phyloP scores from a whole-genome alignment of 2,329 filamentous ascomycete genomes.

The Tolypocladium ovalisporum region DNA sequence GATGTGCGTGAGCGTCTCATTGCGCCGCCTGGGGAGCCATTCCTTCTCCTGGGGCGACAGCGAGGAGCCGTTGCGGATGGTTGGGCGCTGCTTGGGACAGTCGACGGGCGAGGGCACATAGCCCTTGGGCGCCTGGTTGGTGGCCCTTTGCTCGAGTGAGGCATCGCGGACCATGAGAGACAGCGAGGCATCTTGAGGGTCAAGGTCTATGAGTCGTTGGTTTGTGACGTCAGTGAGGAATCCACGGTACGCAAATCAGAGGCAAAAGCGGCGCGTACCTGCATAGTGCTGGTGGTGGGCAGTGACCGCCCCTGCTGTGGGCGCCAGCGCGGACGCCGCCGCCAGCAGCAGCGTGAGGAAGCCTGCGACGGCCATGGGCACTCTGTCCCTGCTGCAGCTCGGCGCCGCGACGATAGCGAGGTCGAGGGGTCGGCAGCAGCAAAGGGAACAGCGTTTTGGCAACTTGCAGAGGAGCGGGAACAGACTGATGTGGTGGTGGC shows the following conservation, averaged over 20 bases:
- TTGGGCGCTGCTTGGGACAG: slow-evolving; percentile 61
- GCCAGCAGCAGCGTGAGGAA: not conserved
- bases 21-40: slow-evolving; percentile 64
- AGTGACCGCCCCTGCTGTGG: not conserved
- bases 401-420: not conserved
- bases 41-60: slow-evolving; percentile 59
- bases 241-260: not conserved
- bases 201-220: not conserved
- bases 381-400: not conserved
- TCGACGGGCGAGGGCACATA: slow-evolving; percentile 60
- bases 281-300: not conserved
- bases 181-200: slow-evolving; percentile 2
- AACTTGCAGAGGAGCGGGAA: not conserved
- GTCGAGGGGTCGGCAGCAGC: not conserved
- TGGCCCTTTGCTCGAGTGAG: slow-evolving; percentile 14
- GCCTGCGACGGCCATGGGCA: not conserved
- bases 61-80: slow-evolving; percentile 47
- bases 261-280: not conserved
- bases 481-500: not conserved
- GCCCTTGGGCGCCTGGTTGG: slow-evolving; percentile 29
- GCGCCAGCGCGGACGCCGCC: not conserved
- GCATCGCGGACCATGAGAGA: slow-evolving; percentile 2
- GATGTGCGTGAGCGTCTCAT: slow-evolving; percentile 67
- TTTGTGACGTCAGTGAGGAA: not conserved
- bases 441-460: not conserved